Conservation (phyloP, 2,329 filamentous ascomycete species). For the Fusarium sp. region DNA sequence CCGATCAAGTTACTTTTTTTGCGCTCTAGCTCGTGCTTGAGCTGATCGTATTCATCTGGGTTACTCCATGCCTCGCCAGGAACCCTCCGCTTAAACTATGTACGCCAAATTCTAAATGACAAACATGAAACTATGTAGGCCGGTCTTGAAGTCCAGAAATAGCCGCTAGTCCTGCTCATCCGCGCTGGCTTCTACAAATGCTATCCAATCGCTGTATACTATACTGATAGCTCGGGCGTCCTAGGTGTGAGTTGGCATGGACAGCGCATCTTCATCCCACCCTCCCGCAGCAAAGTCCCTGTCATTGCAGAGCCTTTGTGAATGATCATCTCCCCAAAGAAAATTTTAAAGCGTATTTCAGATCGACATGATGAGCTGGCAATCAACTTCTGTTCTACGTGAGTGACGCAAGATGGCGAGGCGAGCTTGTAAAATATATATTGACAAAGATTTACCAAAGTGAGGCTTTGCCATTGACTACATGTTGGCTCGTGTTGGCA, state of each 20-base stretch:
- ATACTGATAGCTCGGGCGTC: conserved; percentile 31
- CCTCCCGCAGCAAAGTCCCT: conserved; percentile 26
- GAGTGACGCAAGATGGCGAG: conserved; percentile 23
- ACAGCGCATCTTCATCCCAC: conserved; percentile 47
- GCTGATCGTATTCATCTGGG: conserved; percentile 16
- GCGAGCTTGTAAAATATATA: conserved; percentile 11
- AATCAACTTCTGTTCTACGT: conserved; percentile 13
- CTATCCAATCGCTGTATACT: conserved; percentile 32
- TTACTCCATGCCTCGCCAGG: conserved; percentile 29
- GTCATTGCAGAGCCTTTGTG: conserved; percentile 11
- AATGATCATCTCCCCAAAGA: conserved; percentile 25
- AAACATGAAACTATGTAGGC: conserved; percentile 9
- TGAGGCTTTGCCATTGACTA: conserved; percentile 13
- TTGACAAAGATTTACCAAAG: not conserved
- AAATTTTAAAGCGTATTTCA: conserved; percentile 15
- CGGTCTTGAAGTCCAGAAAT: conserved; percentile 24
- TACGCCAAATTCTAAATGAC: conserved; percentile 8
- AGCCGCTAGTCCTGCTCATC: conserved; percentile 10
- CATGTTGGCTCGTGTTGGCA: not conserved
- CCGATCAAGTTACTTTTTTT: conserved; percentile 20
- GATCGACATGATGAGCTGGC: conserved; percentile 47
- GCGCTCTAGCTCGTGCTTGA: conserved; percentile 14
- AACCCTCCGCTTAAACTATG: conserved; percentile 17
- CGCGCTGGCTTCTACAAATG: not conserved
- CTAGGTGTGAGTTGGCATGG: conserved; percentile 46